These are phyloP conservation scores for Catenaria anguillulae DNA, from an alignment of 371 early-diverging fungal species.

Conservation along the genomic window DNA sequence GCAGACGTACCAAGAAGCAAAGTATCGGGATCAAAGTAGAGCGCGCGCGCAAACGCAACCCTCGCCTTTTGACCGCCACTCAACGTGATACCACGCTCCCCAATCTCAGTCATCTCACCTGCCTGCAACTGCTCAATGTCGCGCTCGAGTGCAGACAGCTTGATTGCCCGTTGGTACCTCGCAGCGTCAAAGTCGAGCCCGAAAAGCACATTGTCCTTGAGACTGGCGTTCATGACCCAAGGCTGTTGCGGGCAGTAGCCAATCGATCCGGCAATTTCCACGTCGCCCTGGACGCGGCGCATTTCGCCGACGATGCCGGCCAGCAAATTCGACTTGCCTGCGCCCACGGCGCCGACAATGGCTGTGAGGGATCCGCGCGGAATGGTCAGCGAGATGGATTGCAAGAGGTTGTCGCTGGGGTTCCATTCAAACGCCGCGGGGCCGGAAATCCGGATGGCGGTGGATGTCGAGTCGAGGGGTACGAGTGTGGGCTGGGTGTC, in stretches of 20 bases:
- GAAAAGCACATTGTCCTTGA: constrained; percentile 86
- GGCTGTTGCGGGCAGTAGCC: too few relatives aligned
- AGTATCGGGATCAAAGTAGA: constrained; percentile 37
- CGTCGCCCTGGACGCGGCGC: constrained; percentile 26
- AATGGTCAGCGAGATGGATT: constrained; percentile 45
- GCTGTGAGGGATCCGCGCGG: constrained; percentile 47
- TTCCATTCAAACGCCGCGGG: neutral
- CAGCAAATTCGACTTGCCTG: constrained; percentile 75
- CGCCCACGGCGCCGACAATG: constrained; percentile 73
- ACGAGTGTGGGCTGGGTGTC: constrained; percentile 19
- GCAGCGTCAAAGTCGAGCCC: constrained; percentile 58
- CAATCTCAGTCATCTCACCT: constrained; percentile 88
- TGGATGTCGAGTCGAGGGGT: neutral
- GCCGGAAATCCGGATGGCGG: neutral
- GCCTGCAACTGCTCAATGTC: constrained; percentile 63
- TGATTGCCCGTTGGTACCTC: constrained; percentile 47
- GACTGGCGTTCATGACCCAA: constrained; percentile 74
- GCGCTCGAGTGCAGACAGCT: constrained; percentile 41
- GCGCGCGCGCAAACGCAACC: constrained; percentile 60
- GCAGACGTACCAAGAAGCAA: too few relatives aligned
- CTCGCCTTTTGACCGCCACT: constrained; percentile 74
- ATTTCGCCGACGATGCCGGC: constrained; percentile 74
- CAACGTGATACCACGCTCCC: constrained; percentile 81
- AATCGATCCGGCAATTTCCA: constrained; percentile 55
- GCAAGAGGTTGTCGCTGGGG: constrained; percentile 27